A percentile compares a stretch with the other conserved stretches of the same genome.
These are phyloP conservation scores for Malbranchea cinnamomea DNA, from an alignment of 2,329 filamentous ascomycete genomes.

Conservation along the genomic window DNA sequence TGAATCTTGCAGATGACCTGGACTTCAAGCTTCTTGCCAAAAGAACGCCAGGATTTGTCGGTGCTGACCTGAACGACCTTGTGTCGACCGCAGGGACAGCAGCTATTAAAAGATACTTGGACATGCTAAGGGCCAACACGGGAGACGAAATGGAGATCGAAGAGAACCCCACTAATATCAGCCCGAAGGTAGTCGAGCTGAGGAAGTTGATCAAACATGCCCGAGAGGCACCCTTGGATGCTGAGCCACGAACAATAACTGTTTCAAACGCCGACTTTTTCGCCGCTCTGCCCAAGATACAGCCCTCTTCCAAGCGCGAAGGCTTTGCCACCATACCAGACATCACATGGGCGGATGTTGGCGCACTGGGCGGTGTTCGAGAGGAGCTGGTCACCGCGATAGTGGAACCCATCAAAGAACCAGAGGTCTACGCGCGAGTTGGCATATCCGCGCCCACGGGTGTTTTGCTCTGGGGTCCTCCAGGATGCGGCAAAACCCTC, in stretches of 20 bases:
- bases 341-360: constrained; percentile 86
- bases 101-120: constrained; percentile 46
- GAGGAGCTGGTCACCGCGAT: constrained; percentile 73
- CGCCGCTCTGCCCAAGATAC: constrained; percentile 56
- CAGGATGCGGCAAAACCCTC: constrained; percentile 91
- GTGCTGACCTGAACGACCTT: constrained; percentile 66
- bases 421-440: constrained; percentile 58
- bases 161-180: constrained; percentile 14
- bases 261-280: constrained; percentile 58
- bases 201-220: constrained; percentile 40
- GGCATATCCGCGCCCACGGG: constrained; percentile 73
- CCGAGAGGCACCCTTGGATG: constrained; percentile 35
- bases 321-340: constrained; percentile 90
- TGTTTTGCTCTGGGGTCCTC: constrained; percentile 89
- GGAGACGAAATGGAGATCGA: constrained; percentile 40
- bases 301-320: constrained; percentile 74
- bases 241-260: constrained; percentile 38
- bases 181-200: constrained; percentile 29
- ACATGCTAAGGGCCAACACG: constrained; percentile 34
- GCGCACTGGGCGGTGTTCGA: constrained; percentile 65
- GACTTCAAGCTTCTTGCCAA: constrained; percentile 63
- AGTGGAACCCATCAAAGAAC: constrained; percentile 74
- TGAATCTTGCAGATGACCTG: constrained; percentile 51
- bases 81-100: constrained; percentile 50
- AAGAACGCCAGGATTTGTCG: constrained; percentile 82